Percentiles rank a stretch among this genome's conserved stretches.
phyloP scores from a whole-genome alignment of 345 rosid species.

The Salix dunnii region DNA sequence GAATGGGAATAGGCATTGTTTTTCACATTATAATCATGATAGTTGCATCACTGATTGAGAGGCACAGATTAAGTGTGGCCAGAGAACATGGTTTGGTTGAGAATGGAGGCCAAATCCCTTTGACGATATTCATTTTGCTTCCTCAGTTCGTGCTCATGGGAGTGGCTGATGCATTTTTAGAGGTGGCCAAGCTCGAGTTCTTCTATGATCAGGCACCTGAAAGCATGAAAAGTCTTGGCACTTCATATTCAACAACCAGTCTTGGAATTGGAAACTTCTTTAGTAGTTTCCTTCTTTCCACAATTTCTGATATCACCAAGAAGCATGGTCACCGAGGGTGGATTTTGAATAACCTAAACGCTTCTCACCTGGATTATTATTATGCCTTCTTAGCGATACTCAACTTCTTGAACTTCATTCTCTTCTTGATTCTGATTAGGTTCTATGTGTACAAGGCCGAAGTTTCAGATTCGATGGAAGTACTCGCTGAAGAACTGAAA shows the following conservation, averaged over 20 bases:
- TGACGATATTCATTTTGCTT: slow-evolving; percentile 60
- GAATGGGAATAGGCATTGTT: slow-evolving; percentile 67
- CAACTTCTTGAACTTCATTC: slow-evolving; percentile 49
- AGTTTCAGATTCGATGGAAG: slow-evolving; percentile 51
- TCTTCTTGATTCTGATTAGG: slow-evolving; percentile 55
- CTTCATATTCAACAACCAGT: slow-evolving; percentile 53
- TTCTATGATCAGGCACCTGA: slow-evolving; percentile 95
- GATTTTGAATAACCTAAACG: slow-evolving; percentile 73
- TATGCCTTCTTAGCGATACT: slow-evolving; percentile 62
- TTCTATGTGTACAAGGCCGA: slow-evolving; percentile 68
- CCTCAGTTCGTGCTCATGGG: slow-evolving; percentile 88
- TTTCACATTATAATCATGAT: slow-evolving; percentile 61
- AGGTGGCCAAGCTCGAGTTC: slow-evolving; percentile 75
- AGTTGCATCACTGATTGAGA: slow-evolving; percentile 51
- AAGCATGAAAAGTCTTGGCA: slow-evolving; percentile 88
- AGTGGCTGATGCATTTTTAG: slow-evolving; percentile 66
- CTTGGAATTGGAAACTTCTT: slow-evolving; percentile 68
- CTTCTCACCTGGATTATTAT: slow-evolving; percentile 68
- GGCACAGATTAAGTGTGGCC: slow-evolving; percentile 53
- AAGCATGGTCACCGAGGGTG: slow-evolving; percentile 52
- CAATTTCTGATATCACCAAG: slow-evolving; percentile 52
- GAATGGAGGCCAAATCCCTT: slow-evolving; percentile 50
- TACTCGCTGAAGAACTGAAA: slow-evolving; percentile 49
- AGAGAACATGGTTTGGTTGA: slow-evolving; percentile 43
- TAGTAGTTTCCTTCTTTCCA: slow-evolving; percentile 63